Evolutionary conservation across 768 basidiomycete species (phyloP), one percentile per base, ranked within the genome.

Genomic region (Boletus rubropictus): DNA sequence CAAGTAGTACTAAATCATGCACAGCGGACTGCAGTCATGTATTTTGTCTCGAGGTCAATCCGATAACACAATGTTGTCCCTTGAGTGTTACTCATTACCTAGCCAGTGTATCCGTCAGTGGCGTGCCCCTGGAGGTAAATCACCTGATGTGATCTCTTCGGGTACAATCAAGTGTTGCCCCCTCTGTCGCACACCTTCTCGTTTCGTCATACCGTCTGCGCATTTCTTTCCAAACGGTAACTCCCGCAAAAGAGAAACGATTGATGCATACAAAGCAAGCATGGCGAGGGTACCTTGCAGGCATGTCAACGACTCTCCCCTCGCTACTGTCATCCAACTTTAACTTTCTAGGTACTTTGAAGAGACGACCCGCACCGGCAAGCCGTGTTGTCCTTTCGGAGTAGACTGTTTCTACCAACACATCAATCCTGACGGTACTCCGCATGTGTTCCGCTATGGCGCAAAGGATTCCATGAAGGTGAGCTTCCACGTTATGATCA

Each of bases 391-490:
- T 64, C 88, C 86, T 1, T 91, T 86, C 54, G 88, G 88, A 35
- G 71, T 72, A 39, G 88, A 90, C 49, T 91, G 88, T 60, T 88
- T 91, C 62, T 91, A 89, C 59, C 75, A 79, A 55, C 88, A 91
- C 58, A 54, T 68, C 40, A 81, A 83, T 21, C 65, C 69, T 0
- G 87, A 89, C 53, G 88, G 87, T 10, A 78, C 84, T 8, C 70
- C 71, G 0, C 71, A 79, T 52, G 55, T 76, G 2, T 85, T 85
- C 56, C 54, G 61, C 32, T 65, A 77, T 34, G 86, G 85, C 6
- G 74, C 73, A 18, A 75, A 77, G 28, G 64, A 67, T 18, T 75
- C 69, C 46, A 78, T 84, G 77, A 70, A 62, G 49, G 82, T 82
- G 52, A 31, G 73, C 54, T 32, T 42, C 33, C 71, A 67, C 36